Evolutionary conservation across 2,329 filamentous ascomycete genomes (phyloP), one percentile per base, ranked within the genome.

Genomic region (Ascochyta clinopodiicola): DNA sequence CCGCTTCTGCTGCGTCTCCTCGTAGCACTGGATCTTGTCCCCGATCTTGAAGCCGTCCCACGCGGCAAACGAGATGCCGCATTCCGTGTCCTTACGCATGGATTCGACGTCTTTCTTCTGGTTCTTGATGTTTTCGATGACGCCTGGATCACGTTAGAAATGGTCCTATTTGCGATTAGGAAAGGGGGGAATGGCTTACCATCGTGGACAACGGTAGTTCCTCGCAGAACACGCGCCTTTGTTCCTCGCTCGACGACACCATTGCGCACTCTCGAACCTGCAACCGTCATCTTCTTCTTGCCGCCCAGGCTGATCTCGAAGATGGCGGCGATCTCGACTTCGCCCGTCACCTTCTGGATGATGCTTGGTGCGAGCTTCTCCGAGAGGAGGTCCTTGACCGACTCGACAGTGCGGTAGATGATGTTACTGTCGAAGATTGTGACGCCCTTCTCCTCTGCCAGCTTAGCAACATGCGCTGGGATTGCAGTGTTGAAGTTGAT

Each of bases 21-120:
- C 91, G 69, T 93, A 96, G 31, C 87, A 88, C 79, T 98, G 95
- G 59, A 99, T 84, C 74, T 88, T 85, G 77, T 99, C 95, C 25
- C 94, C 95, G 13, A 86, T 81, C 69, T 88, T 75, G 72, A 98
- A 89, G 21, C 86, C 89, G 43, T 89, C 82, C 86, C 92, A 99
- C 29, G 82, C 84, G 3, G 89, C 86, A 68, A 99, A 94, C 47
- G 86, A 87, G 63, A 99, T 88, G 63, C 95, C 95, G 68, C 95
- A 99, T 77, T 99, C 95, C n/a, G 84, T 86, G 55, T 92, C 93
- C 78, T 96, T 98, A 68, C 87, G 87, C 87, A 96, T 95, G 70
- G 96, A 91, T 40, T 81, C 80, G 27, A 95, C 90, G 62, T 97
- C 91, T 74, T 96, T 96, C 82, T 98, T 97, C 74, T 90, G 86